Conservation (phyloP, 2,329 filamentous ascomycete species). For the Apiospora marii region DNA sequence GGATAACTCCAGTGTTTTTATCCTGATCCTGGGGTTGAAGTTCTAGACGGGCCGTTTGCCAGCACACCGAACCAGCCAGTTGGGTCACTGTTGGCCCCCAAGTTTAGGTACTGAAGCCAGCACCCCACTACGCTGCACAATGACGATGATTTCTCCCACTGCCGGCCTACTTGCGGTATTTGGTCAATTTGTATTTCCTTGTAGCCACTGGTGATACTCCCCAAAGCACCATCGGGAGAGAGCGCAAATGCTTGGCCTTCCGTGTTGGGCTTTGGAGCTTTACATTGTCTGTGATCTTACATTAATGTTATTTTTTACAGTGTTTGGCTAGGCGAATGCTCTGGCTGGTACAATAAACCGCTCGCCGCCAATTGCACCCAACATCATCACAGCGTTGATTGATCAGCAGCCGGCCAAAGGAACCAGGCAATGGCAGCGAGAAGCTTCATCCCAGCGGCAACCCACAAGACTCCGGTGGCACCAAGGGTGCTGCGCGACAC, state of each 20-base stretch:
- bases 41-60: background rate
- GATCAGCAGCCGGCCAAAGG: constrained; percentile 61
- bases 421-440: constrained; percentile 65
- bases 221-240: too few relatives aligned
- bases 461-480: constrained; percentile 64
- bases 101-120: background rate
- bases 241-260: too few relatives aligned
- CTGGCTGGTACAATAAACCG: background rate
- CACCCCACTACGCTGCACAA: background rate
- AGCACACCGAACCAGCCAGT: background rate
- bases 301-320: background rate
- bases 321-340: too few relatives aligned
- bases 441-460: constrained; percentile 64
- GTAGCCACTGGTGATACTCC: too few relatives aligned
- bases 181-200: too few relatives aligned
- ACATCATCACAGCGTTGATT: constrained; percentile 1
- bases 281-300: background rate
- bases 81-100: background rate
- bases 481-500: constrained; percentile 57
- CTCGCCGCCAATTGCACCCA: background rate
- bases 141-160: background rate
- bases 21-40: background rate
- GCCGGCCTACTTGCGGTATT: background rate
- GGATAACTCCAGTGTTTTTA: background rate
- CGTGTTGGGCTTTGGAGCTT: too few relatives aligned